phyloP scores from a whole-genome alignment of 2,329 filamentous ascomycete species.

The Ilyonectria mors-panacis region DNA sequence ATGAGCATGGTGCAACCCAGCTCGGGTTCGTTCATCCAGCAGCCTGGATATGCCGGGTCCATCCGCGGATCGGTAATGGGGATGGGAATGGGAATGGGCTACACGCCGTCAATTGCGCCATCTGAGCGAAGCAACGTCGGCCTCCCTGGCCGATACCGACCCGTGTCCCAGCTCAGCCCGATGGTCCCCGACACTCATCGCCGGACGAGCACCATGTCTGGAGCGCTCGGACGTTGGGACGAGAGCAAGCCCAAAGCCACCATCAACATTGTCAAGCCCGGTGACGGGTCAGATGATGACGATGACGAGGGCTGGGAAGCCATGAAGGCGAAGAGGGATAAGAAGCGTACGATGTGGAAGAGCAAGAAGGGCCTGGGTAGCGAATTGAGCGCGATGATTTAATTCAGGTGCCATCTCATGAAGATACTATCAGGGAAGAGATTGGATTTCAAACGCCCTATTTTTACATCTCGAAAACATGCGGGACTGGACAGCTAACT shows the following conservation, averaged over 20 bases:
- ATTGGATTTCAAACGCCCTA: conserved; percentile 47
- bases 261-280: conserved; percentile 56
- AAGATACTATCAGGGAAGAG: conserved; percentile 44
- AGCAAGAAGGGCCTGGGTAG: conserved; percentile 69
- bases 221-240: conserved; percentile 50
- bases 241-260: conserved; percentile 53
- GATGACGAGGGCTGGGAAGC: conserved; percentile 79
- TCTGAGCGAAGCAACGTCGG: conserved; percentile 96
- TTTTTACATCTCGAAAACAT: conserved; percentile 47
- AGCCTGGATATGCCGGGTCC: conserved; percentile 52
- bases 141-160: conserved; percentile 89
- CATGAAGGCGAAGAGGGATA: conserved; percentile 78
- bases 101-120: conserved; percentile 92
- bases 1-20: conserved; percentile 89
- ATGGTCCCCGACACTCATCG: conserved; percentile 50
- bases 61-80: conserved; percentile 39
- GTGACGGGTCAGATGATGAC: conserved; percentile 66
- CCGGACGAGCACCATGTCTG: conserved; percentile 54
- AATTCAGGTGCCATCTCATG: conserved; percentile 36
- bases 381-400: conserved; percentile 65
- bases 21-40: conserved; percentile 71
- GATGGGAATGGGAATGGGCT: conserved; percentile 66
- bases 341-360: conserved; percentile 77
- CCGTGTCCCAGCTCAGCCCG: conserved; percentile 77
- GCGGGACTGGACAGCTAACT: conserved; percentile 41